phyloP scores from a whole-genome alignment of 169 alveolate species.

The Cryptosporidium tyzzeri region DNA sequence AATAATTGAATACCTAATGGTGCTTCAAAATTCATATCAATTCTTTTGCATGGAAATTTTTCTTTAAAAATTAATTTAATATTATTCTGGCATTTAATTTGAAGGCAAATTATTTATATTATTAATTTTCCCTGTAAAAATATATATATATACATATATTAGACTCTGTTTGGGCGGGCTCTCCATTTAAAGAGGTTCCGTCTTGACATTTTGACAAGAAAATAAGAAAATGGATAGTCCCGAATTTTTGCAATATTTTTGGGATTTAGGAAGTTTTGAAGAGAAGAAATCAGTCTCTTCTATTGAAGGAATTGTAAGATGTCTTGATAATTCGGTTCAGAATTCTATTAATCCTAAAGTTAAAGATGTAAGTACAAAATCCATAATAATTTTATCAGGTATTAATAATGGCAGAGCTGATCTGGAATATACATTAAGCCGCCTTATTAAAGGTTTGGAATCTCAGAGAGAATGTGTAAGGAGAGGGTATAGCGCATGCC shows the following conservation, averaged over 20 bases:
- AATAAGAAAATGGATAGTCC: conserved; percentile 72
- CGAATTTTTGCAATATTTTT: conserved; percentile 66
- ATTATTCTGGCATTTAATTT: neutral
- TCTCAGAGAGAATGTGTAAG: conserved; percentile 75
- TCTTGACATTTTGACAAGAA: conserved; percentile 63
- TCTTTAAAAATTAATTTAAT: neutral
- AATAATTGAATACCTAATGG: neutral
- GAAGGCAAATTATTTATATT: conserved; percentile 6
- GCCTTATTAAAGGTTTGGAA: conserved; percentile 59
- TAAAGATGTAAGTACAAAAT: conserved; percentile 4
- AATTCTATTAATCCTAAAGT: neutral
- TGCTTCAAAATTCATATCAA: neutral
- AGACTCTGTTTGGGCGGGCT: conserved; percentile 41
- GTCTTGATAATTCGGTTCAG: conserved; percentile 10
- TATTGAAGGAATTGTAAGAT: conserved; percentile 45
- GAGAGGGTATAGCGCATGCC: conserved; percentile 59
- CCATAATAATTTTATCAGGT: conserved; percentile 25
- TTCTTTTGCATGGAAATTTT: neutral
- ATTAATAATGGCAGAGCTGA: conserved; percentile 39
- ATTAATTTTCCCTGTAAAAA: neutral
- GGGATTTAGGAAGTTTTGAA: conserved; percentile 73
- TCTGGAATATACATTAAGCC: conserved; percentile 55
- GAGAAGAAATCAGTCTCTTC: conserved; percentile 43
- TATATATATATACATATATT: too few species aligned
- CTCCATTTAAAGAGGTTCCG: conserved; percentile 23